Conservation (phyloP, 169 alveolate species). For the Theileria equi region DNA sequence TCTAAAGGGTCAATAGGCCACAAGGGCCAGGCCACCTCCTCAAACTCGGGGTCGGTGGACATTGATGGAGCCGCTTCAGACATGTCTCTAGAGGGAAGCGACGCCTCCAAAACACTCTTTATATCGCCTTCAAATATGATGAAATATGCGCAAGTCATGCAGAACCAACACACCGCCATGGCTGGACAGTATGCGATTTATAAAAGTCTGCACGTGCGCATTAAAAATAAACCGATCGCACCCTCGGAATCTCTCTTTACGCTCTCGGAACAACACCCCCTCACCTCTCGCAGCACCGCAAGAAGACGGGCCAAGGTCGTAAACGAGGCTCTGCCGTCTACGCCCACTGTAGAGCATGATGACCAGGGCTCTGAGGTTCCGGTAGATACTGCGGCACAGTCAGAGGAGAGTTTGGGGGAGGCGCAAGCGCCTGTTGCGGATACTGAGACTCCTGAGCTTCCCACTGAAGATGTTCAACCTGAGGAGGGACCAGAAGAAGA, state of each 20-base stretch:
- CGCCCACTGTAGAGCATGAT: neutral
- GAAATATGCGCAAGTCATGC: constrained; percentile 6
- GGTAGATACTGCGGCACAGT: neutral
- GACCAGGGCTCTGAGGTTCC: neutral
- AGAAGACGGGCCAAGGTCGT: constrained; percentile 6
- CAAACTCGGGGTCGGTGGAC: no score
- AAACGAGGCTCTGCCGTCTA: neutral
- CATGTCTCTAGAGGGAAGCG: neutral
- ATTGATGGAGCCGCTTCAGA: neutral
- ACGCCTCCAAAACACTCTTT: neutral
- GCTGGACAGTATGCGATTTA: neutral
- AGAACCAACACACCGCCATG: neutral
- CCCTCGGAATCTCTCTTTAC: constrained; percentile 11
- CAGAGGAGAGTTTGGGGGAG: neutral
- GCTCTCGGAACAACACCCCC: constrained; percentile 48
- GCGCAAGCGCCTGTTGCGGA: neutral
- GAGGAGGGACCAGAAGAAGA: neutral
- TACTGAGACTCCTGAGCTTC: neutral
- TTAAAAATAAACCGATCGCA: constrained; percentile 28
- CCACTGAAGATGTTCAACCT: neutral
- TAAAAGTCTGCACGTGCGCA: neutral
- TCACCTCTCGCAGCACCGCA: neutral
- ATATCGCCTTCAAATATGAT: neutral
- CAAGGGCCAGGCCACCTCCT: no score
- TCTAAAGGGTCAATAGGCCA: no score